Conservation (phyloP, 1,284 basidiomycete genomes). For the Ceratobasidium papillatum region DNA sequence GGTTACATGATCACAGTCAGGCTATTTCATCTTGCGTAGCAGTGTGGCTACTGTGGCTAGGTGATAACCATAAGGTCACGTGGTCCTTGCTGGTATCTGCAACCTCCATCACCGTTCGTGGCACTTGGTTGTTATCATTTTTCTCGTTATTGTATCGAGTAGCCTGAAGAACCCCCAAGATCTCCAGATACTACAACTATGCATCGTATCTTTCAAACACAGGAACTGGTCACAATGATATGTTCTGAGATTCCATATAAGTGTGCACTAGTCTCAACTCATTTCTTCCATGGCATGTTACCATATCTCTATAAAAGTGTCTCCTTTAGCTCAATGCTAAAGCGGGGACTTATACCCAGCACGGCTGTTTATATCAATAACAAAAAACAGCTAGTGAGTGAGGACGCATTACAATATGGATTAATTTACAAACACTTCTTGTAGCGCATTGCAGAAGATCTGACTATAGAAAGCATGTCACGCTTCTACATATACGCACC, state of each 20-base stretch:
- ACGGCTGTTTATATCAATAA: background rate
- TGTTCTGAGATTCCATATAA: background rate
- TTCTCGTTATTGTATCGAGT: background rate
- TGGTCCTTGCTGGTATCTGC: too few species aligned
- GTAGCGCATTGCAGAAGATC: background rate
- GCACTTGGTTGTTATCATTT: too few species aligned
- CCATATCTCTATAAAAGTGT: background rate
- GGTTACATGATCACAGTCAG: too few species aligned
- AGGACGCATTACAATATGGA: background rate
- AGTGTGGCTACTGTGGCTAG: too few species aligned
- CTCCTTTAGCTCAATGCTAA: background rate
- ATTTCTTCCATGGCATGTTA: conserved; percentile 8
- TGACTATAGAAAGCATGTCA: background rate
- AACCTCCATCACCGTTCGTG: too few species aligned
- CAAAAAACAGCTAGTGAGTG: background rate
- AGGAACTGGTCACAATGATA: background rate
- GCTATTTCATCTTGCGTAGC: too few species aligned
- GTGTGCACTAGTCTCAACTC: background rate
- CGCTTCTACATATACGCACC: conserved; percentile 5
- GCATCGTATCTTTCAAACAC: background rate
- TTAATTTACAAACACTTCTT: background rate
- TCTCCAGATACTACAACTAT: background rate
- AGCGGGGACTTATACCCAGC: background rate
- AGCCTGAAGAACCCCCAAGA: too few species aligned
- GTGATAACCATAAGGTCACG: too few species aligned